Base-by-base conservation (phyloP, 1,284 basidiomycete species). In the Apiotrichum mycotoxinovorans region DNA sequence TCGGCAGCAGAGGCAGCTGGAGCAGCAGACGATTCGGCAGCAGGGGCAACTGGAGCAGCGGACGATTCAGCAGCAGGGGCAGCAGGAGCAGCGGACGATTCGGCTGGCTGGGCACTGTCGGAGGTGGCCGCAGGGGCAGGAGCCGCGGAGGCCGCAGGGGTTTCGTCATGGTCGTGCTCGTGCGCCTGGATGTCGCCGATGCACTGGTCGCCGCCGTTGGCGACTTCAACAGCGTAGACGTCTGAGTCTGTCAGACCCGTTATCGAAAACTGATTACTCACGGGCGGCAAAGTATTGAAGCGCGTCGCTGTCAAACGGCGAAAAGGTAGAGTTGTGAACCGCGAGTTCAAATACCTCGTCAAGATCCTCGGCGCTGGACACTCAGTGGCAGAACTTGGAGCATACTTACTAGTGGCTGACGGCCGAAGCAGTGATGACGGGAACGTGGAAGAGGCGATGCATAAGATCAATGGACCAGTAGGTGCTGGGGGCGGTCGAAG, bases 401-500 rank as follows among this genome's bases (percentile, higher is more conserved):
- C 15, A 15, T 10, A 60, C 57, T 52, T 27, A 62, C 56, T 64
- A 73, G 67, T 79, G 78, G 25, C 61, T 58, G 41, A 79, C 71
- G 4, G 67, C 61, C 1, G 58, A 66, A 59, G 73, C 66, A 33
- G 70, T 66, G 40, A 78, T 57, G 4, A 57, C 33, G 3, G 78
- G 77, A 10, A 79, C 69, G 64, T 79, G 78, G 66, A 69, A 72
- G 17, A 76, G 51, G 38, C 78, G 71, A 63, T 79, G 78, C 34
- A 79, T 65, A 23, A 79, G 60, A 56, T 79, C 77, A 22, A 76
- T 68, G 3, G 69, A 71, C 64, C 73, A 79, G 70, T 75, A 76
- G 22, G 56, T 58, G 43, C 60, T 66, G 10, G 71, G 67, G 10
- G 71, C 64, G 38, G 62, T 57, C 3, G 40, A 56, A 17, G 69